Evolutionary conservation across 2,329 filamentous ascomycete genomes (phyloP), one percentile per base, ranked within the genome.

Genomic region (Clonostachys solani): DNA sequence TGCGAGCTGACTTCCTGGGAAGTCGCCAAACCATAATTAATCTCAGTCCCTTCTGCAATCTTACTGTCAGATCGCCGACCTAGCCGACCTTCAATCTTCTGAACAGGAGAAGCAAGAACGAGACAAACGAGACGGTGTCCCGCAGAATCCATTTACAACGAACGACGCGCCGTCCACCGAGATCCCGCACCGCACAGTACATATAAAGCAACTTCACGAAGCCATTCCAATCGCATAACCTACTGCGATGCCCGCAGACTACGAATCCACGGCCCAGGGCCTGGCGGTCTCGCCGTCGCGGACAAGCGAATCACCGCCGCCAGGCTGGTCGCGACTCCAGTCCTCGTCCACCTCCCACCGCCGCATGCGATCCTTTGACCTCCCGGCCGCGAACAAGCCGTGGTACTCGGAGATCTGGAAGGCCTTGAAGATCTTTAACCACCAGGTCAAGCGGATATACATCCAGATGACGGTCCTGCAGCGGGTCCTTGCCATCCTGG

Each of bases 381-480:
- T 29, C 23, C 23, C 23, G 8, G 23, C 23, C 23, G 73, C 73
- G n/a, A 65, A 65, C 23, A 65, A 69, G 7, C 69, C 68, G 50
- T 50, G 64, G 67, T 29, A 71, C 73, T 48, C 67, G 69, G 46
- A 72, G 36, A 53, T 60, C 36, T 52, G 48, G 54, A 48, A 52
- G 7, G 67, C 65, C 16, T 66, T 69, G 43, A 60, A 69, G 48
- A 67, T 73, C 52, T 56, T 75, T 34, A 71, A 73, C 50, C 64
- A 67, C 54, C 63, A 74, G 49, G 61, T 72, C 29, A 44, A 75
- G 42, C 65, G 68, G 48, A 68, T 77, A 42, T 87, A 80, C 67
- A 63, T 74, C 52, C 69, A 68, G 52, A 71, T 89, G 45, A 72
- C 78, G 13, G 71, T 78, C 1, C 58, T 81, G 47, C 86, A 95